phyloP scores from a whole-genome alignment of 2,329 filamentous ascomycete species.

The Colletotrichum tamarilloi region DNA sequence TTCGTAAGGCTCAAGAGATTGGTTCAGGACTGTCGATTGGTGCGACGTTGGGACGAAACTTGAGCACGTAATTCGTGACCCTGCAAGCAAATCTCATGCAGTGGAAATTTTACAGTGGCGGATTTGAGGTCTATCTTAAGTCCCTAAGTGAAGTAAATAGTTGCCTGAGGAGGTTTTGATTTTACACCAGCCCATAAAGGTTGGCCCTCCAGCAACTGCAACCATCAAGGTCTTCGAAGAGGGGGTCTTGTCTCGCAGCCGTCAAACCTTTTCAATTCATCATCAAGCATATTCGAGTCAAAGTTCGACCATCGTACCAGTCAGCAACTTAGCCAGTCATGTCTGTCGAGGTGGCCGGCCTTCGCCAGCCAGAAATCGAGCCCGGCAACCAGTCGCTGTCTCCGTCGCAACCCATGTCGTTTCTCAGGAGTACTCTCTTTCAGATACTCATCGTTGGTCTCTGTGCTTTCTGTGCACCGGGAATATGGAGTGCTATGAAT shows the following conservation, averaged over 20 bases:
- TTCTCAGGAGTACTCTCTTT: slow-evolving; percentile 47
- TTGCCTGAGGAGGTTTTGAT: not conserved
- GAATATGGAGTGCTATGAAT: slow-evolving; percentile 56
- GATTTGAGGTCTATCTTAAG: not conserved
- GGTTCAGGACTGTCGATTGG: not conserved
- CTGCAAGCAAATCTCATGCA: not conserved
- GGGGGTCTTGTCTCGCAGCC: not conserved
- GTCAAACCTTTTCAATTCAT: not conserved
- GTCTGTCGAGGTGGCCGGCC: not conserved
- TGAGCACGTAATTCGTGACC: not conserved
- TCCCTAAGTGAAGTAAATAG: not conserved
- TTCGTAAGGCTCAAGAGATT: not conserved
- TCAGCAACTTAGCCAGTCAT: not conserved
- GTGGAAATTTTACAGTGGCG: not conserved
- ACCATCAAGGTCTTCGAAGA: not conserved
- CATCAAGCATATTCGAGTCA: not conserved
- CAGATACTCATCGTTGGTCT: slow-evolving; percentile 52
- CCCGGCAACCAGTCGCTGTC: not conserved
- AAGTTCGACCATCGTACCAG: no score
- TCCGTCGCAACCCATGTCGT: not conserved
- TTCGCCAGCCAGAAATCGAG: not conserved
- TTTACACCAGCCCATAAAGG: not conserved
- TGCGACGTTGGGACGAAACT: not conserved
- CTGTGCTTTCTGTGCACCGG: slow-evolving; percentile 53
- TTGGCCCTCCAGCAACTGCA: not conserved